Percentiles rank a stretch among this genome's conserved stretches.
phyloP scores from a whole-genome alignment of 495 filamentous ascomycete species.

The Penicillium flavigenum region DNA sequence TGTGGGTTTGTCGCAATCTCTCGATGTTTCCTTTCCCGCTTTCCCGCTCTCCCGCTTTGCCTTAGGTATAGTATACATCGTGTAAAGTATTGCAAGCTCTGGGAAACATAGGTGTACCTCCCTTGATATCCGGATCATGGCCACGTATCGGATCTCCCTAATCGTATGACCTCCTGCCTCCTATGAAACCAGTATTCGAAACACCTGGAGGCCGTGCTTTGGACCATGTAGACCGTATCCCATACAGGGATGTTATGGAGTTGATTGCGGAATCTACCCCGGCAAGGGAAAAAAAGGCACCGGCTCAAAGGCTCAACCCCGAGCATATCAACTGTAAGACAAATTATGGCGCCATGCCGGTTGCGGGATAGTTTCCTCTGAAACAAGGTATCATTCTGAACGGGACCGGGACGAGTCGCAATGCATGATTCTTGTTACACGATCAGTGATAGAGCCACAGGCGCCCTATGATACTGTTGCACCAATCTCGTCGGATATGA shows the following conservation, averaged over 20 bases:
- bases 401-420: slow-evolving; percentile 2
- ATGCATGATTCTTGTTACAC: slow-evolving; percentile 11
- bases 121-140: neutral
- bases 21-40: slow-evolving; percentile 1
- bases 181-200: neutral
- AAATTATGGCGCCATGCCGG: neutral
- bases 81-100: neutral
- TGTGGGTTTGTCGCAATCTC: neutral
- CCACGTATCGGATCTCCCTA: neutral
- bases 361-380: neutral
- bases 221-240: neutral
- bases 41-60: neutral
- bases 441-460: slow-evolving; percentile 2
- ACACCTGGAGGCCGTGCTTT: neutral
- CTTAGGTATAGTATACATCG: neutral
- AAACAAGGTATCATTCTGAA: slow-evolving; percentile 9
- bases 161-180: neutral
- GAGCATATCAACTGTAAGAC: slow-evolving; percentile 3
- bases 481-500: slow-evolving; percentile 9
- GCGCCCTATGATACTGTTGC: slow-evolving; percentile 4
- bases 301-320: neutral
- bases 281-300: neutral
- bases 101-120: neutral
- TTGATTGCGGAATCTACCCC: neutral
- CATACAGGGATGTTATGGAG: neutral